Percentiles rank a stretch among this genome's conserved stretches.
phyloP scores from a whole-genome alignment of 2,329 filamentous ascomycete species.

The Aspergillus ochraceus region DNA sequence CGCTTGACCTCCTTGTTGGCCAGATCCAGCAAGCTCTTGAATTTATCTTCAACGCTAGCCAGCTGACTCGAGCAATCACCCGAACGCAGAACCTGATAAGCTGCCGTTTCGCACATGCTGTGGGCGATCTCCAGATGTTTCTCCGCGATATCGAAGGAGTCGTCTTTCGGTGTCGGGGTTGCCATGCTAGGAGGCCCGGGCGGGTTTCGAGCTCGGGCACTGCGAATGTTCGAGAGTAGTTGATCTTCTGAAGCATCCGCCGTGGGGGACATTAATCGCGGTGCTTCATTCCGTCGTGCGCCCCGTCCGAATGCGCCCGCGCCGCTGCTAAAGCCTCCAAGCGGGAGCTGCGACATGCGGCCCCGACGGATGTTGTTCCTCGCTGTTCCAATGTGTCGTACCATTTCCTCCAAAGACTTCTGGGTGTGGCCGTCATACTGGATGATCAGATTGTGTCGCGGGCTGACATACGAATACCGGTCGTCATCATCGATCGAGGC shows the following conservation, averaged over 20 bases:
- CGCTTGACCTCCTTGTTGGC: slow-evolving; percentile 62
- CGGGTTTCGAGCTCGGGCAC: slow-evolving; percentile 21
- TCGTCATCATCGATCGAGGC: slow-evolving; percentile 34
- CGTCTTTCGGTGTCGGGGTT: slow-evolving; percentile 48
- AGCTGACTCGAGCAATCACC: slow-evolving; percentile 82
- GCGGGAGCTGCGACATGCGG: slow-evolving; percentile 57
- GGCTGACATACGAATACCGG: slow-evolving; percentile 59
- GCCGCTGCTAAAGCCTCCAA: slow-evolving; percentile 22
- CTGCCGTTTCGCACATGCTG: slow-evolving; percentile 78
- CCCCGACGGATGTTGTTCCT: slow-evolving; percentile 84
- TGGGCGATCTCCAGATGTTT: slow-evolving; percentile 78
- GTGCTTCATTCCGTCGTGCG: neutral
- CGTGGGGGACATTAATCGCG: neutral
- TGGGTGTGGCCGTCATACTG: slow-evolving; percentile 90
- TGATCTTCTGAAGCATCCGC: slow-evolving; percentile 9
- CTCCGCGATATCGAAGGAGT: slow-evolving; percentile 72
- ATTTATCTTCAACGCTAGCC: slow-evolving; percentile 64
- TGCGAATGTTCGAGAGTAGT: slow-evolving; percentile 26
- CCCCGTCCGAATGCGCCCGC: slow-evolving; percentile 11
- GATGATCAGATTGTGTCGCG: slow-evolving; percentile 77
- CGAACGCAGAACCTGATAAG: slow-evolving; percentile 84
- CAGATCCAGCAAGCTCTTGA: slow-evolving; percentile 63
- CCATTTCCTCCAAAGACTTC: slow-evolving; percentile 75
- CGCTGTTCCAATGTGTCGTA: slow-evolving; percentile 76
- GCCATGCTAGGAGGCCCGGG: slow-evolving; percentile 43